Evolutionary conservation across 2,329 filamentous ascomycete genomes (phyloP).

Genomic region (Ambrosiella beaveri): DNA sequence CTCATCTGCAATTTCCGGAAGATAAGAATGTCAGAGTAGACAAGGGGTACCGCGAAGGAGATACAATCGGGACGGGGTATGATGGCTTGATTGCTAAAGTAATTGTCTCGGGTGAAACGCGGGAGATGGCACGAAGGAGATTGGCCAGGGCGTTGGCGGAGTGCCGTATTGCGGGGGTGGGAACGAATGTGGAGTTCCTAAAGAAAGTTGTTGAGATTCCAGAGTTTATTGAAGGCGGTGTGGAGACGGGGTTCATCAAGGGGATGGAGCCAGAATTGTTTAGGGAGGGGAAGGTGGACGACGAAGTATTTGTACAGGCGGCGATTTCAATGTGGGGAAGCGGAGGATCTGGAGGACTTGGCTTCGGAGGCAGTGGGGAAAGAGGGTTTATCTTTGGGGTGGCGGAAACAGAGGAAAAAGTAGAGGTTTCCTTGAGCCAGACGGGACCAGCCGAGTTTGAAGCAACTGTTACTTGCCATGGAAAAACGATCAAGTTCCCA

Average conservation of each 20-base stretch:
- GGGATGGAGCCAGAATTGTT: slow-evolving; percentile 75
- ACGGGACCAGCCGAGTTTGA: not conserved
- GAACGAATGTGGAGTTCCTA: slow-evolving; percentile 93
- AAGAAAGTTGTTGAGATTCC: slow-evolving; percentile 69
- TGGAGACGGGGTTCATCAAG: slow-evolving; percentile 92
- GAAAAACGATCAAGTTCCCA: not conserved
- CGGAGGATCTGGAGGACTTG: not conserved
- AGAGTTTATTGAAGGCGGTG: slow-evolving; percentile 70
- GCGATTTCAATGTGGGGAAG: slow-evolving; percentile 38
- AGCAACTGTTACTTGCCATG: not conserved
- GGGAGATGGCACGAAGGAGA: slow-evolving; percentile 68
- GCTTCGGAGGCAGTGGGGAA: not conserved
- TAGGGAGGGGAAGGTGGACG: slow-evolving; percentile 36
- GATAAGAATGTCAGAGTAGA: slow-evolving; percentile 71
- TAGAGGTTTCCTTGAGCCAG: not conserved
- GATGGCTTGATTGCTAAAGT: slow-evolving; percentile 99
- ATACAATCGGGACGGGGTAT: slow-evolving; percentile 85
- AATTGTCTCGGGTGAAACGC: slow-evolving; percentile 67
- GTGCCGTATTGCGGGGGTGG: slow-evolving; percentile 83
- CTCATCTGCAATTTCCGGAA: slow-evolving; percentile 62
- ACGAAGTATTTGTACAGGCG: slow-evolving; percentile 73
- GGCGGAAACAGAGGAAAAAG: not conserved
- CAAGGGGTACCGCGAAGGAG: slow-evolving; percentile 78
- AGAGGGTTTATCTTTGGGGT: slow-evolving; percentile 4
- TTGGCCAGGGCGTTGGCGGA: slow-evolving; percentile 63